These are phyloP conservation scores for Rusavskia elegans DNA, from an alignment of 495 filamentous ascomycete genomes.

Conservation along the genomic window DNA sequence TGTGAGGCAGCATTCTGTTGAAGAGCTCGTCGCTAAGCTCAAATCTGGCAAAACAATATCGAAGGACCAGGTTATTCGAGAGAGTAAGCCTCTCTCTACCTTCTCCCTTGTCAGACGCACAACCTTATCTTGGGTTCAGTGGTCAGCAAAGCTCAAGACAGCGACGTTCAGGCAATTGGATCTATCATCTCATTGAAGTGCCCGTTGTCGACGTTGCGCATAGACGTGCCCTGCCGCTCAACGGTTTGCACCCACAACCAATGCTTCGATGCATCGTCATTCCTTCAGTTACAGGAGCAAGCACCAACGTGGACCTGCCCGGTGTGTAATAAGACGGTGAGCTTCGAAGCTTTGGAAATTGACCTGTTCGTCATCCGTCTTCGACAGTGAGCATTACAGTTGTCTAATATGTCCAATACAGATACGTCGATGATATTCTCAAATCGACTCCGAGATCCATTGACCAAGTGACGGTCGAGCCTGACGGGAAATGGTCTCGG, in stretches of 20 bases:
- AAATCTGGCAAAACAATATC: conserved; percentile 52
- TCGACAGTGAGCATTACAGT: conserved; percentile 2
- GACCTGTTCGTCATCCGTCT: conserved; percentile 52
- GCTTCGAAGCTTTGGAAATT: conserved; percentile 66
- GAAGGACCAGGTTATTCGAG: conserved; percentile 63
- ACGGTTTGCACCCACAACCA: conserved; percentile 74
- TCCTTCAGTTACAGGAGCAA: conserved; percentile 87
- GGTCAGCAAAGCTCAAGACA: conserved; percentile 63
- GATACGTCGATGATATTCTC: conserved; percentile 82
- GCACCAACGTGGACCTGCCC: conserved; percentile 91
- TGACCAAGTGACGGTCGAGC: conserved; percentile 82
- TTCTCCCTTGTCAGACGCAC: not conserved
- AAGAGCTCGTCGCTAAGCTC: conserved; percentile 53
- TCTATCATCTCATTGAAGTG: conserved; percentile 83
- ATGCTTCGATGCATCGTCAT: conserved; percentile 91
- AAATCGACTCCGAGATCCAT: conserved; percentile 45
- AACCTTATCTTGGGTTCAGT: conserved; percentile 33
- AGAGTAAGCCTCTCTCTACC: conserved; percentile 44
- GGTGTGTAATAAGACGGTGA: conserved; percentile 69
- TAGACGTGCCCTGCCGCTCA: conserved; percentile 66
- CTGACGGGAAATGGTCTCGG: conserved; percentile 63
- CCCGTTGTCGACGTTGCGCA: conserved; percentile 70
- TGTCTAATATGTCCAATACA: conserved; percentile 17
- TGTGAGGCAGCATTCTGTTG: conserved; percentile 54
- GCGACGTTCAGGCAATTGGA: conserved; percentile 76